These are phyloP conservation scores for Tardiomyces blankii DNA, from an alignment of 1,139 yeast species.

Conservation along the genomic window DNA sequence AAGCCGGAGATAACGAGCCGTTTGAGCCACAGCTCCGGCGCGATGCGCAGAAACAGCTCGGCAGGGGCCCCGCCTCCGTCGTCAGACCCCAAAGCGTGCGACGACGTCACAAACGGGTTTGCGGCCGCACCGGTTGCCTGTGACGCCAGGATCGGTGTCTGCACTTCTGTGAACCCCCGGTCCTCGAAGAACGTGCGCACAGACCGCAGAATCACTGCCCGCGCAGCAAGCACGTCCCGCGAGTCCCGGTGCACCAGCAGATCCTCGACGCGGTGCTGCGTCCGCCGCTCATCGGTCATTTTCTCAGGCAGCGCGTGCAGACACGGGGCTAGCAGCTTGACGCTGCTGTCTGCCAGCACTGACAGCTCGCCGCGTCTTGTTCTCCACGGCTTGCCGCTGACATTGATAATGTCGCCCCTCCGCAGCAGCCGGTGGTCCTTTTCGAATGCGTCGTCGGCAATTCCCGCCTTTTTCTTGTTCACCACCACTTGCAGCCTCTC, in stretches of 20 bases:
- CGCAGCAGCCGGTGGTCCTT: constrained; percentile 37
- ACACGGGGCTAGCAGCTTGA: constrained; percentile 54
- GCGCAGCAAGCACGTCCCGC: constrained; percentile 38
- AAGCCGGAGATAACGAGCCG: constrained; percentile 72
- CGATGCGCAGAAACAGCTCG: constrained; percentile 61
- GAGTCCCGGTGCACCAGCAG: constrained; percentile 50
- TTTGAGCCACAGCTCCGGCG: constrained; percentile 93
- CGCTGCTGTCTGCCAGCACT: constrained; percentile 41
- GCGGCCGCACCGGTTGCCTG: constrained; percentile 86
- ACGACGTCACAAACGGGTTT: constrained; percentile 56
- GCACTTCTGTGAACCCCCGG: constrained; percentile 66
- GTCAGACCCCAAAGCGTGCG: constrained; percentile 34
- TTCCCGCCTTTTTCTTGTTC: constrained; percentile 32
- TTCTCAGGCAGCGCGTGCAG: constrained; percentile 61
- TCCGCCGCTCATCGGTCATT: constrained; percentile 45
- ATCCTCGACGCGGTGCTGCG: constrained; percentile 62
- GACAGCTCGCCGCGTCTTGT: constrained; percentile 77
- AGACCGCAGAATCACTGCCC: constrained; percentile 42
- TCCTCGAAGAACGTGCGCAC: constrained; percentile 47
- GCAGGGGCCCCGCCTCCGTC: constrained; percentile 4
- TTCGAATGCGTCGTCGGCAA: constrained; percentile 35
- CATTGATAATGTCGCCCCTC: constrained; percentile 49
- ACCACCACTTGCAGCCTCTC: constrained; percentile 49
- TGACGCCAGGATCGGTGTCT: constrained; percentile 69
- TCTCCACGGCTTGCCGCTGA: constrained; percentile 12